These are phyloP conservation scores for Septoria linicola DNA, from an alignment of 2,329 filamentous ascomycete species.

Conservation along the genomic window DNA sequence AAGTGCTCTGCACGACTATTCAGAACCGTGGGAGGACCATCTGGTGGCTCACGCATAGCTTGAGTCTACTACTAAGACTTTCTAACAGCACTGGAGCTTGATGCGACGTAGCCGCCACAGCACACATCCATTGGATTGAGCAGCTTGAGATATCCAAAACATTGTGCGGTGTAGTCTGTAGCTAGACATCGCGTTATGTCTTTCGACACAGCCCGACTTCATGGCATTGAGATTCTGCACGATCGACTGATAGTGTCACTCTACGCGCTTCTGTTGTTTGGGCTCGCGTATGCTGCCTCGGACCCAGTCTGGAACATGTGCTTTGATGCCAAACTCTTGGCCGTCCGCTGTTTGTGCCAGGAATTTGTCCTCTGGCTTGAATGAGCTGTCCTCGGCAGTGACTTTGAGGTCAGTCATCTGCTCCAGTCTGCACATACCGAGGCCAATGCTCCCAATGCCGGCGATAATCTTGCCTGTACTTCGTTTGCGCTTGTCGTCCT, in stretches of 20 bases:
- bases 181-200: too few relatives aligned
- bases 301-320: conserved; percentile 80
- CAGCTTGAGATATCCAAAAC: too few relatives aligned
- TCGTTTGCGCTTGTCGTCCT: conserved; percentile 55
- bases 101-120: too few relatives aligned
- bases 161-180: too few relatives aligned
- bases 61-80: too few relatives aligned
- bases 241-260: conserved; percentile 18
- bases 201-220: too few relatives aligned
- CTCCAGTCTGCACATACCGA: conserved; percentile 83
- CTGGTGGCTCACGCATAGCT: too few relatives aligned
- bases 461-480: conserved; percentile 77
- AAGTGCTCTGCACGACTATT: too few relatives aligned
- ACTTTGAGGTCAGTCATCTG: conserved; percentile 81
- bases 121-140: too few relatives aligned
- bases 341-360: conserved; percentile 32
- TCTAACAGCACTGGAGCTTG: too few relatives aligned
- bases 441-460: conserved; percentile 79
- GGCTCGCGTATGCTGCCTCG: conserved; percentile 45
- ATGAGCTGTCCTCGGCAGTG: conserved; percentile 64
- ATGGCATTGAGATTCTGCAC: too few relatives aligned
- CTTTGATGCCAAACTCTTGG: conserved; percentile 41
- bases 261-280: conserved; percentile 41
- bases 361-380: conserved; percentile 57
- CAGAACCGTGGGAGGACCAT: too few relatives aligned